A percentile compares a stretch with the other conserved stretches of the same genome.
Evolutionary conservation across 768 basidiomycete species (phyloP).

Genomic region (Cyathus striatus): DNA sequence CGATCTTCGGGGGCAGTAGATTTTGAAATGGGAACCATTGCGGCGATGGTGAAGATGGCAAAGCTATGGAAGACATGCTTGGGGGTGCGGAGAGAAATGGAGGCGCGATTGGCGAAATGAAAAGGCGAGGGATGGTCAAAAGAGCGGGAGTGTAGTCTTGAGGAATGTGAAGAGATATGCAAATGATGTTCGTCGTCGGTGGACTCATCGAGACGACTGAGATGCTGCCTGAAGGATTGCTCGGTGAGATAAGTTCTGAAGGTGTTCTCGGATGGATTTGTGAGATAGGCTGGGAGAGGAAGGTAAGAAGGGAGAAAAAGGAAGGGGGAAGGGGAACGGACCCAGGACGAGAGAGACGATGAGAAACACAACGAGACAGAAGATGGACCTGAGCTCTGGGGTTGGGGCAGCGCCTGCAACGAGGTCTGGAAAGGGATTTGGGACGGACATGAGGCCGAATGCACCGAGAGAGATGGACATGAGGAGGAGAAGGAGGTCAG

Average conservation of each 20-base stretch:
- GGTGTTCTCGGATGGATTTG: conserved; percentile 90
- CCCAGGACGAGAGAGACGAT: conserved; percentile 71
- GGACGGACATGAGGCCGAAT: conserved; percentile 55
- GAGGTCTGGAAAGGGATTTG: conserved; percentile 47
- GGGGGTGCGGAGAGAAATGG: conserved; percentile 89
- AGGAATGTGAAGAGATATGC: conserved; percentile 16
- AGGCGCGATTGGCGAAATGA: conserved; percentile 90
- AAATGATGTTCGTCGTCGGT: conserved; percentile 40
- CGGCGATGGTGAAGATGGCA: conserved; percentile 83
- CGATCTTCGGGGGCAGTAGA: conserved; percentile 29
- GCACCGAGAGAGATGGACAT: conserved; percentile 66
- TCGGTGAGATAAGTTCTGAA: conserved; percentile 97
- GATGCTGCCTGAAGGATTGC: conserved; percentile 91
- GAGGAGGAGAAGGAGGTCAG: conserved; percentile 46
- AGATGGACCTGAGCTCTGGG: conserved; percentile 64
- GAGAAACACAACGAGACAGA: conserved; percentile 64
- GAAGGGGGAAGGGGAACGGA: conserved; percentile 25
- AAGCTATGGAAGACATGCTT: conserved; percentile 83
- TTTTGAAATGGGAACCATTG: conserved; percentile 55
- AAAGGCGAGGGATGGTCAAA: conserved; percentile 45
- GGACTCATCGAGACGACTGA: conserved; percentile 76
- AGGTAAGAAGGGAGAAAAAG: conserved; percentile 6
- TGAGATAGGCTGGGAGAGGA: conserved; percentile 72
- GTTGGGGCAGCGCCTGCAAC: conserved; percentile 46
- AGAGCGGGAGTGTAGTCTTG: conserved; percentile 22